Evolutionary conservation across 2,329 filamentous ascomycete species (phyloP).

Genomic region (Fusarium armeniacum): DNA sequence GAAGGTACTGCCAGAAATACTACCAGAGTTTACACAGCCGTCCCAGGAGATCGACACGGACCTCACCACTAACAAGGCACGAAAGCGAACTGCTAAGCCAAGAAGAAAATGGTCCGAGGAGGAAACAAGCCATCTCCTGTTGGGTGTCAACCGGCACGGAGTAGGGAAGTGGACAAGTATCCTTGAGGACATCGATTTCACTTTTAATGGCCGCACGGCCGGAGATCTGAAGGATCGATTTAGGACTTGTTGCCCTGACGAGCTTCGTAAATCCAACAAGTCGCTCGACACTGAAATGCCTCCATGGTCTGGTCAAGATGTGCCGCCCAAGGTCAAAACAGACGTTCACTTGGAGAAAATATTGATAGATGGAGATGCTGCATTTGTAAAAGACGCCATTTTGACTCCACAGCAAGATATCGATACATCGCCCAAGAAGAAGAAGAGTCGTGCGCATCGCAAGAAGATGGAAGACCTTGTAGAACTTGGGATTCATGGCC

Average conservation of each 20-base stretch:
- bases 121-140: conserved; percentile 72
- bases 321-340: conserved; percentile 59
- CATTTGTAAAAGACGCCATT: conserved; percentile 49
- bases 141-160: conserved; percentile 73
- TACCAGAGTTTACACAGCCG: conserved; percentile 59
- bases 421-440: conserved; percentile 58
- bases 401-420: conserved; percentile 46
- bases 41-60: conserved; percentile 53
- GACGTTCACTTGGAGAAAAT: conserved; percentile 69
- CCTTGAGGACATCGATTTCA: conserved; percentile 71
- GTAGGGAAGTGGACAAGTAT: conserved; percentile 77
- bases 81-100: conserved; percentile 69
- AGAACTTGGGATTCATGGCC: conserved; percentile 71
- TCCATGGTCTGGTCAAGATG: conserved; percentile 42
- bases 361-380: conserved; percentile 62
- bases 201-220: conserved; percentile 72
- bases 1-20: conserved; percentile 55
- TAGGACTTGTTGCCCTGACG: conserved; percentile 74
- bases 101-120: conserved; percentile 75
- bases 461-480: conserved; percentile 69
- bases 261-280: conserved; percentile 64
- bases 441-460: conserved; percentile 68
- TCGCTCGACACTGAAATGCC: conserved; percentile 45
- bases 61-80: conserved; percentile 56
- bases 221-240: conserved; percentile 77